phyloP scores from a whole-genome alignment of 768 basidiomycete species.

The Basidioascus undulatus region DNA sequence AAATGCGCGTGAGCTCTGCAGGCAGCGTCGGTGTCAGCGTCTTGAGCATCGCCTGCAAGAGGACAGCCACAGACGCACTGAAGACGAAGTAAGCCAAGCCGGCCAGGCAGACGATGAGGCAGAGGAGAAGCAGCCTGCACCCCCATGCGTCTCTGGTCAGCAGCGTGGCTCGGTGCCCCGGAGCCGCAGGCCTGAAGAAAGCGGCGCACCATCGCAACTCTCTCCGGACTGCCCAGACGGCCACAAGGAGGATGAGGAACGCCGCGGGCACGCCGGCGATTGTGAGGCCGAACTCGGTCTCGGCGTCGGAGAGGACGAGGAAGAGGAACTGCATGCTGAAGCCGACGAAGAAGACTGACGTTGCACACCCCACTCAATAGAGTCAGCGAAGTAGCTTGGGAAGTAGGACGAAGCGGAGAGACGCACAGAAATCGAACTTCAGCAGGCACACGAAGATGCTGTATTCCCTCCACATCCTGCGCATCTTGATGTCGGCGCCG shows the following conservation, averaged over 20 bases:
- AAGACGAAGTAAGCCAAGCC: constrained; percentile 34
- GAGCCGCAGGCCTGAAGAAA: background rate
- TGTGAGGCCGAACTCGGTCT: constrained; percentile 59
- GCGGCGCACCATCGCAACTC: constrained; percentile 48
- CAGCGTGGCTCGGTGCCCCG: constrained; percentile 1
- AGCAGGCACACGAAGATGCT: constrained; percentile 68
- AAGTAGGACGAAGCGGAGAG: no score
- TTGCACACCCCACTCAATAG: no score
- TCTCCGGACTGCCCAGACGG: constrained; percentile 44
- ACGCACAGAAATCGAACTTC: constrained; percentile 81
- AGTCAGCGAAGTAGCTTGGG: no score
- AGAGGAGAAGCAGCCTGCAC: constrained; percentile 42
- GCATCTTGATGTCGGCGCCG: constrained; percentile 51
- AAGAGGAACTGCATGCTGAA: constrained; percentile 78
- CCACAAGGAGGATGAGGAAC: constrained; percentile 36
- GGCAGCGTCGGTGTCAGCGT: no score
- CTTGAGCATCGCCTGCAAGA: no score
- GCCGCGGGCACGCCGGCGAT: constrained; percentile 63
- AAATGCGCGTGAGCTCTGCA: constrained; percentile 69
- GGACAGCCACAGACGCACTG: no score
- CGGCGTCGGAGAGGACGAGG: constrained; percentile 36
- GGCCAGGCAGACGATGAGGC: constrained; percentile 52
- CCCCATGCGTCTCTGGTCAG: constrained; percentile 1
- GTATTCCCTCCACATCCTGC: constrained; percentile 80
- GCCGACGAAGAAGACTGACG: constrained; percentile 61